These are phyloP conservation scores for Xylariaceae sp. DNA, from an alignment of 2,329 filamentous ascomycete species.

Conservation along the genomic window DNA sequence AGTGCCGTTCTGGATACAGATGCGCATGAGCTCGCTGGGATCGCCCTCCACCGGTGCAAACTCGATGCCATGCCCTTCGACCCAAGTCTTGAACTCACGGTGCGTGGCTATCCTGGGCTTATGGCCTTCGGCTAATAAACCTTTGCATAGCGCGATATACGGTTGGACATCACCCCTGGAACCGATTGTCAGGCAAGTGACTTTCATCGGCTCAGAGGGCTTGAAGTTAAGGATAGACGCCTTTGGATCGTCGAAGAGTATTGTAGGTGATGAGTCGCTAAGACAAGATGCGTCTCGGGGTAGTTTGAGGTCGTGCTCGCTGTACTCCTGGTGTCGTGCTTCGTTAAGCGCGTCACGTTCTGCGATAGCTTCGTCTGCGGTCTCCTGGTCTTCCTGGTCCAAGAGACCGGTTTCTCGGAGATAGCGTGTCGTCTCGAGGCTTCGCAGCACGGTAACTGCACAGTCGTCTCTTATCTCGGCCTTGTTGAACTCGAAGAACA, in stretches of 20 bases:
- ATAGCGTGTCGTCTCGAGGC: slow-evolving; percentile 72
- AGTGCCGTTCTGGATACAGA: slow-evolving; percentile 96
- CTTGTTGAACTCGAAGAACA: slow-evolving; percentile 91
- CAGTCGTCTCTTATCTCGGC: slow-evolving; percentile 85
- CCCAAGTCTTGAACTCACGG: slow-evolving; percentile 84
- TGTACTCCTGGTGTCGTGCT: slow-evolving; percentile 62
- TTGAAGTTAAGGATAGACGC: slow-evolving; percentile 92
- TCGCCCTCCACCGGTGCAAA: slow-evolving; percentile 89
- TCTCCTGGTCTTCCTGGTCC: slow-evolving; percentile 68
- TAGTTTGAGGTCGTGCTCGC: slow-evolving; percentile 53
- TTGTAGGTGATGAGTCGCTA: slow-evolving; percentile 65
- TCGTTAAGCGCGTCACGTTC: slow-evolving; percentile 81
- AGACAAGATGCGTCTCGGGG: slow-evolving; percentile 50
- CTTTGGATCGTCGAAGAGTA: slow-evolving; percentile 86
- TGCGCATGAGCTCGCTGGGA: slow-evolving; percentile 89
- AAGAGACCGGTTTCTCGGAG: slow-evolving; percentile 71
- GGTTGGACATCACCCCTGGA: slow-evolving; percentile 96
- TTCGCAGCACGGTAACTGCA: slow-evolving; percentile 76
- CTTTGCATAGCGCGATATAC: slow-evolving; percentile 95
- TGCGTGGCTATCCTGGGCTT: slow-evolving; percentile 88
- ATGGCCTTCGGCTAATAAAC: slow-evolving; percentile 85
- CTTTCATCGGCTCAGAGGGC: slow-evolving; percentile 73
- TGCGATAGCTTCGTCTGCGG: slow-evolving; percentile 73
- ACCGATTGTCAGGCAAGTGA: slow-evolving; percentile 95
- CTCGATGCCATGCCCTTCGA: slow-evolving; percentile 90